These are phyloP conservation scores for Brettanomyces anomalus DNA, from an alignment of 805 yeast species.

Conservation along the genomic window DNA sequence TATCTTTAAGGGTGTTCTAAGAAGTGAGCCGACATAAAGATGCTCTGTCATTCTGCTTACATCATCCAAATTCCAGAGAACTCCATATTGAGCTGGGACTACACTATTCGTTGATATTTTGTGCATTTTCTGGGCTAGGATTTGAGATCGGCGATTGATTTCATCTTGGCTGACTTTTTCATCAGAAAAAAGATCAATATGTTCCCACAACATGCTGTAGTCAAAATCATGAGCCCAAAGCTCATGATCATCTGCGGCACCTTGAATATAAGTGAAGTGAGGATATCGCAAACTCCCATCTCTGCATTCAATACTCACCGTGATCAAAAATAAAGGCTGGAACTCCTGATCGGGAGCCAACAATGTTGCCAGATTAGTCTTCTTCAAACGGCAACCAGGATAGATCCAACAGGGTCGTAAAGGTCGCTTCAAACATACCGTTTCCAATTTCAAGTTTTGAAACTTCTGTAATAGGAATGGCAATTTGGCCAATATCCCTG, in stretches of 20 bases:
- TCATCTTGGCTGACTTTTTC: not conserved
- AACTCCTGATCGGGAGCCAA: conserved; percentile 20
- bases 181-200: conserved; percentile 20
- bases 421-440: conserved; percentile 28
- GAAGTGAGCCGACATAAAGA: conserved; percentile 17
- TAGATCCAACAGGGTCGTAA: conserved; percentile 63
- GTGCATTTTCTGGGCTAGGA: conserved; percentile 20
- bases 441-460: not conserved
- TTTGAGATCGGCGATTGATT: not conserved
- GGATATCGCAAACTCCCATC: conserved; percentile 42
- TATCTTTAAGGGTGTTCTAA: conserved; percentile 1
- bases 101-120: too few relatives aligned
- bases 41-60: conserved; percentile 7
- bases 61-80: not conserved
- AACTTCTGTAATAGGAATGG: conserved; percentile 20
- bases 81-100: not conserved
- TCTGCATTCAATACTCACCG: conserved; percentile 53
- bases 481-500: conserved; percentile 38
- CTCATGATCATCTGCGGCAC: conserved; percentile 94
- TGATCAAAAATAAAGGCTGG: conserved; percentile 41
- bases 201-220: conserved; percentile 50
- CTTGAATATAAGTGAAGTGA: conserved; percentile 68
- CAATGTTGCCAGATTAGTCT: conserved; percentile 4
- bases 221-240: conserved; percentile 59
- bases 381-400: conserved; percentile 35